These are phyloP conservation scores for Amphichorda felina DNA, from an alignment of 2,329 filamentous ascomycete genomes.

Conservation along the genomic window DNA sequence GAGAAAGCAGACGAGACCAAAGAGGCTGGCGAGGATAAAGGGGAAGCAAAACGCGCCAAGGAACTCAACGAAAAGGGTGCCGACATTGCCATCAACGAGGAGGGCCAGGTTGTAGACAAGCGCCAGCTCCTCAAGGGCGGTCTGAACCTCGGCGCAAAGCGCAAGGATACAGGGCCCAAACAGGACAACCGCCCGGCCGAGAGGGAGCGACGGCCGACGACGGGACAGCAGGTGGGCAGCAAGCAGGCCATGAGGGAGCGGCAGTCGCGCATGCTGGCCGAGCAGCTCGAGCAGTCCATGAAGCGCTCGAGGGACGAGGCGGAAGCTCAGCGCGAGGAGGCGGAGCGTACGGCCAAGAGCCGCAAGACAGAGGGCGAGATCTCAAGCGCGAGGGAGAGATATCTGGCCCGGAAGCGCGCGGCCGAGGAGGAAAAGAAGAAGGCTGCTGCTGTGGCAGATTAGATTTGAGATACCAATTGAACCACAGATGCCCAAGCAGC, in stretches of 20 bases:
- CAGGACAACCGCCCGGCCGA: constrained; percentile 13
- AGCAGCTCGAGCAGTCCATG: constrained; percentile 60
- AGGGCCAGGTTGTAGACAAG: constrained; percentile 75
- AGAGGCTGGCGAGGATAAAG: constrained; percentile 39
- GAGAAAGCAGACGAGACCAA: constrained; percentile 28
- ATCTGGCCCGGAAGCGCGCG: constrained; percentile 64
- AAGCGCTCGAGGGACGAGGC: constrained; percentile 60
- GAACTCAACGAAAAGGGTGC: constrained; percentile 54
- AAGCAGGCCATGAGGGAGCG: constrained; percentile 61
- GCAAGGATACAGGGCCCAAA: constrained; percentile 30
- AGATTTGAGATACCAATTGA: neutral
- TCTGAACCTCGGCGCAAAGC: constrained; percentile 58
- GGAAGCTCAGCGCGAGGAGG: constrained; percentile 50
- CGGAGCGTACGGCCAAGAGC: constrained; percentile 60
- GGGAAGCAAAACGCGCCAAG: constrained; percentile 51
- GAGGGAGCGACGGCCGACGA: constrained; percentile 21
- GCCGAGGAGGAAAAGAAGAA: constrained; percentile 55
- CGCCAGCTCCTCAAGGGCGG: constrained; percentile 66
- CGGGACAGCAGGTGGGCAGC: constrained; percentile 30
- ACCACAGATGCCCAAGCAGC: no score
- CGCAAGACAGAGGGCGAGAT: constrained; percentile 69
- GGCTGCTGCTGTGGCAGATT: neutral
- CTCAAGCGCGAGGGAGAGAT: constrained; percentile 66
- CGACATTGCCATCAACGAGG: constrained; percentile 62
- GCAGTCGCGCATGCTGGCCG: constrained; percentile 68